phyloP scores from a whole-genome alignment of 805 yeast genomes.

The Sugiyamaella marilandica region DNA sequence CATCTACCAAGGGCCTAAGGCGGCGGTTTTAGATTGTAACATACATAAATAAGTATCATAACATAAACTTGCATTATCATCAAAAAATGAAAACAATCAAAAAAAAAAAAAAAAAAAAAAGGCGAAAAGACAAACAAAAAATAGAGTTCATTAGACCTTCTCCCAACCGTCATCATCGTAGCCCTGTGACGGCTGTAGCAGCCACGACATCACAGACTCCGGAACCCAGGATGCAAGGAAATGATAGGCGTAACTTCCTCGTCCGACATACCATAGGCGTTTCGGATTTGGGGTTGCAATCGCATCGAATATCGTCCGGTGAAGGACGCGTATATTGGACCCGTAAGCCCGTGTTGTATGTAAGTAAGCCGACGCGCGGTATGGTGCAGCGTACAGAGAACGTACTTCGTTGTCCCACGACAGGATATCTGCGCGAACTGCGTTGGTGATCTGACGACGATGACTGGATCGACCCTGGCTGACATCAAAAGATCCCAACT shows the following conservation, averaged over 20 bases:
- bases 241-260: constrained; percentile 31
- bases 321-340: constrained; percentile 27
- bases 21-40: background rate
- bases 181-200: constrained; percentile 30
- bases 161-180: constrained; percentile 22
- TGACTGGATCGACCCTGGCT: constrained; percentile 28
- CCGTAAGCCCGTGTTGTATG: constrained; percentile 30
- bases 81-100: background rate
- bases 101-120: background rate
- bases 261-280: constrained; percentile 32
- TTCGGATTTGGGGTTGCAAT: constrained; percentile 26
- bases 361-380: constrained; percentile 29
- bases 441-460: constrained; percentile 29
- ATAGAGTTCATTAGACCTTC: background rate
- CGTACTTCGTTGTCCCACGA: constrained; percentile 39
- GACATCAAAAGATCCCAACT: constrained; percentile 45
- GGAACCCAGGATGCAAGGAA: constrained; percentile 27
- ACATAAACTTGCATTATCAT: background rate
- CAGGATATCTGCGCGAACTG: constrained; percentile 38
- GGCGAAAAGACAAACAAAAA: background rate
- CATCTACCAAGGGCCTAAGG: constrained; percentile 5
- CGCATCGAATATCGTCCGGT: constrained; percentile 30
- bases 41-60: background rate
- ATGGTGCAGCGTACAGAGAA: constrained; percentile 33
- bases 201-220: constrained; percentile 33